A percentile compares a stretch with the other conserved stretches of the same genome.
These are phyloP conservation scores for Podaxis mareebaensis DNA, from an alignment of 768 basidiomycete species.

Conservation along the genomic window DNA sequence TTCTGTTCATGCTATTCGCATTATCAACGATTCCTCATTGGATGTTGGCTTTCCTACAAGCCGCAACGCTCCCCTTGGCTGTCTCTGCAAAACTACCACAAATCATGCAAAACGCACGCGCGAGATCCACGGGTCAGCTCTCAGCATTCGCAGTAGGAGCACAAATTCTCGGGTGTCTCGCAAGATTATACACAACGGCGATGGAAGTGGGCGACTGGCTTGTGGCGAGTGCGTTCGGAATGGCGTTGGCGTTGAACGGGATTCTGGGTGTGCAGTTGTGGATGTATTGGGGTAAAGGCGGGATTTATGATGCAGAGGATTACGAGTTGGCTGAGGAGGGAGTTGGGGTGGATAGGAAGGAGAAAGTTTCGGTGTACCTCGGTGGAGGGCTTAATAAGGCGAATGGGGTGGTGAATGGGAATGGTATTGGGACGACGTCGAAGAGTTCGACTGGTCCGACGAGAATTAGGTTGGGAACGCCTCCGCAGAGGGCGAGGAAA, in stretches of 20 bases:
- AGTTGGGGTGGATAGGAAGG: not conserved
- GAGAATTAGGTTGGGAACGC: constrained; percentile 13
- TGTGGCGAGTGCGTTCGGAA: constrained; percentile 79
- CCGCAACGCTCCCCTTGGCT: constrained; percentile 86
- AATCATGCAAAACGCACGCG: constrained; percentile 76
- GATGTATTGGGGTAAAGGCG: constrained; percentile 74
- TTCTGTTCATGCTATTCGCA: constrained; percentile 26
- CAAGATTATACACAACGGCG: constrained; percentile 88
- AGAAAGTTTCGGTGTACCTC: constrained; percentile 14
- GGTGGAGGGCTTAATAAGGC: constrained; percentile 1
- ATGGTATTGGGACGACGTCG: not conserved
- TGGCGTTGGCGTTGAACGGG: constrained; percentile 79
- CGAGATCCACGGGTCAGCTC: constrained; percentile 86
- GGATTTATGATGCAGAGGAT: constrained; percentile 15
- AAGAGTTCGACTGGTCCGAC: constrained; percentile 7
- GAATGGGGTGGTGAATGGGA: not conserved
- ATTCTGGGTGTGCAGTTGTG: constrained; percentile 83
- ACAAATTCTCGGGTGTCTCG: constrained; percentile 85
- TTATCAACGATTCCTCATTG: constrained; percentile 49
- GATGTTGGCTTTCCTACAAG: constrained; percentile 69
- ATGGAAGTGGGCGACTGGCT: constrained; percentile 84
- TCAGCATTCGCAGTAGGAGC: constrained; percentile 90
- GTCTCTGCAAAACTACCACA: constrained; percentile 93
- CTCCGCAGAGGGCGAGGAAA: constrained; percentile 11
- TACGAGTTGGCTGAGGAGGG: constrained; percentile 16